Evolutionary conservation across 306 rosid species (phyloP).

Genomic region (Macrotyloma uniflorum): DNA sequence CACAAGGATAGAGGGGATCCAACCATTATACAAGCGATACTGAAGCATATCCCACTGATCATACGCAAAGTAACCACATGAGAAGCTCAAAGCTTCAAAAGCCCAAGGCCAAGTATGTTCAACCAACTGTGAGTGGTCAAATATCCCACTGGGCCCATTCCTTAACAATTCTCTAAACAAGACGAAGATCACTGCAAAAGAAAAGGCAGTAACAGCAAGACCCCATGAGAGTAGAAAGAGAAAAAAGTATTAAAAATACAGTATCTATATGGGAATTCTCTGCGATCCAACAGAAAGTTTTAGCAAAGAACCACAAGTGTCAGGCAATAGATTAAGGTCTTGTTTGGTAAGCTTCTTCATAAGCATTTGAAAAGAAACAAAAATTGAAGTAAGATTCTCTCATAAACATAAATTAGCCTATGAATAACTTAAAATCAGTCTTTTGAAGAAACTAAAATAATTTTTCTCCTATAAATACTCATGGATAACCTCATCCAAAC

Average conservation of each 20-base stretch:
- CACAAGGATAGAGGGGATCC: constrained; percentile 80
- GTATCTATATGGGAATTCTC: not conserved
- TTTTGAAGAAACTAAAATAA: not conserved
- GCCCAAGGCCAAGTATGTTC: constrained; percentile 90
- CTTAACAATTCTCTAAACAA: constrained; percentile 59
- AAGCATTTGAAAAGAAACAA: too few species aligned
- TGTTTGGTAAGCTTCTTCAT: not conserved
- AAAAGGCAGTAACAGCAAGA: not conserved
- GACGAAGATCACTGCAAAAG: constrained; percentile 69
- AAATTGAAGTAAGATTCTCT: not conserved
- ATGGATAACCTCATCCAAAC: not conserved
- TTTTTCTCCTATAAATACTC: not conserved
- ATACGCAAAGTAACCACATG: constrained; percentile 98
- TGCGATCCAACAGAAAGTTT: not conserved
- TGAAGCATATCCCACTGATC: constrained; percentile 97
- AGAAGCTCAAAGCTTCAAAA: constrained; percentile 80
- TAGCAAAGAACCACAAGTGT: not conserved
- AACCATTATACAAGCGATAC: constrained; percentile 67
- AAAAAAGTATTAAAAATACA: not conserved
- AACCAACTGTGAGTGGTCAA: constrained; percentile 82
- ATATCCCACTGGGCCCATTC: constrained; percentile 64
- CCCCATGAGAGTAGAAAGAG: constrained; percentile 14
- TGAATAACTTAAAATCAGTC: not conserved
- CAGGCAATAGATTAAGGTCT: not conserved
- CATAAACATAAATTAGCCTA: not conserved